Evolutionary conservation across 768 basidiomycete genomes (phyloP), one percentile per base, ranked within the genome.

Genomic region (Epithele typhae): DNA sequence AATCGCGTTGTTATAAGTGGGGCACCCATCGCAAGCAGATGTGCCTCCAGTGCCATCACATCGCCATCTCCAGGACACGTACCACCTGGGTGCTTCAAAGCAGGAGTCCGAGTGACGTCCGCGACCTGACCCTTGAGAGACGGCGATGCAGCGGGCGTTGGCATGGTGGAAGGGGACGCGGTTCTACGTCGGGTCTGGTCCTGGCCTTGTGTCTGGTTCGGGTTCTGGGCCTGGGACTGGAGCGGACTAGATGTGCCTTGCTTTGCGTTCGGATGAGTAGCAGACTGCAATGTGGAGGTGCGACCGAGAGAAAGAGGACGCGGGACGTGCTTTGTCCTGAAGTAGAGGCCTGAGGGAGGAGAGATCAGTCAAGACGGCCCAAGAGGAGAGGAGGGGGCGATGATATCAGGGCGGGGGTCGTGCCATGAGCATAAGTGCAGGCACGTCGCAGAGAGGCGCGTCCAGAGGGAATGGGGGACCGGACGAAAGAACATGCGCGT

Each of bases 11-110:
- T 97, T 99, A 70, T 82, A 92, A 25, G 95, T 94, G 11, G 96
- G 96, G 65, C 96, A 99, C 37, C 96, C 96, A 54, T 85, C 80
- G 66, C 96, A 99, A 52, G 90, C 85, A 49, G 81, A 81, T 54
- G 92, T 83, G 43, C 96, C 96, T 58, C 96, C 96, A 11, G 91
- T 94, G 55, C 96, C 96, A 68, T 99, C 92, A 69, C 96, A 99
- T 56, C 90, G 27, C 96, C 96, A 69, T 97, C 96, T 47, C 96
- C 96, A 3, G 96, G 96, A 67, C 96, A 99, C n/a, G 94, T 94
- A 52, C 87, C 86, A 25, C 51, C 40, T 18, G 47, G 48, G 37
- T 59, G 57, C 21, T 55, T 57, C 42, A 44, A 43, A 6, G 19
- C 21, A 10, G 43, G 25, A 5, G 46, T 39, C 17, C 38, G 46